phyloP scores from a whole-genome alignment of 495 filamentous ascomycete species.

The Xylona heveae region DNA sequence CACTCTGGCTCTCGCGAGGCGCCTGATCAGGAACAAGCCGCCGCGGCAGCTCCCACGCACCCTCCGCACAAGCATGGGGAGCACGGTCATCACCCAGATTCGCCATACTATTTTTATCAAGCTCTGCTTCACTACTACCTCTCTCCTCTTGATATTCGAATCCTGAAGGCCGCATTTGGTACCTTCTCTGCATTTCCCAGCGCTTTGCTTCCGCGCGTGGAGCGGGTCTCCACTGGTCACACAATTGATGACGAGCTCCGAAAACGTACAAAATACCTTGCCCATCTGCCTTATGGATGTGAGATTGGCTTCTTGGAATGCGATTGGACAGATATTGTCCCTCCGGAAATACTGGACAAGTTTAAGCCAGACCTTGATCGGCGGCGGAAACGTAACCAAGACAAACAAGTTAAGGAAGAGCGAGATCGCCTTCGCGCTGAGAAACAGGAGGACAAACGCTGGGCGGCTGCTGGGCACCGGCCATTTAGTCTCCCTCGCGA shows the following conservation, averaged over 20 bases:
- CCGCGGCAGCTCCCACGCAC: constrained; percentile 4
- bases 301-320: constrained; percentile 90
- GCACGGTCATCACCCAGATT: constrained; percentile 12
- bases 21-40: too few species aligned
- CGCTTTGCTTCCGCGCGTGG: constrained; percentile 74
- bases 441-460: constrained; percentile 38
- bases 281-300: constrained; percentile 80
- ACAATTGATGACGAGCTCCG: constrained; percentile 78
- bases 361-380: constrained; percentile 63
- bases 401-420: constrained; percentile 80
- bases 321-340: constrained; percentile 85
- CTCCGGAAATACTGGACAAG: constrained; percentile 44
- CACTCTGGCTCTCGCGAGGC: too few species aligned
- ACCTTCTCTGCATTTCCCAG: constrained; percentile 69
- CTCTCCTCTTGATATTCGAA: constrained; percentile 84
- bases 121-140: constrained; percentile 80
- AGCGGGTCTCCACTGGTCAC: constrained; percentile 79
- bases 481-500: constrained; percentile 12
- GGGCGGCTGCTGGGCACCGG: constrained; percentile 13
- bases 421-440: constrained; percentile 77
- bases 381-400: constrained; percentile 54
- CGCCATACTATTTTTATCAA: constrained; percentile 72
- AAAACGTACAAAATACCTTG: constrained; percentile 72
- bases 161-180: constrained; percentile 76
- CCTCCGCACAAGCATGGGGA: constrained; percentile 9